These are phyloP conservation scores for Acanthamoeba triangularis DNA, from an alignment of 208 protist genomes.

Conservation along the genomic window DNA sequence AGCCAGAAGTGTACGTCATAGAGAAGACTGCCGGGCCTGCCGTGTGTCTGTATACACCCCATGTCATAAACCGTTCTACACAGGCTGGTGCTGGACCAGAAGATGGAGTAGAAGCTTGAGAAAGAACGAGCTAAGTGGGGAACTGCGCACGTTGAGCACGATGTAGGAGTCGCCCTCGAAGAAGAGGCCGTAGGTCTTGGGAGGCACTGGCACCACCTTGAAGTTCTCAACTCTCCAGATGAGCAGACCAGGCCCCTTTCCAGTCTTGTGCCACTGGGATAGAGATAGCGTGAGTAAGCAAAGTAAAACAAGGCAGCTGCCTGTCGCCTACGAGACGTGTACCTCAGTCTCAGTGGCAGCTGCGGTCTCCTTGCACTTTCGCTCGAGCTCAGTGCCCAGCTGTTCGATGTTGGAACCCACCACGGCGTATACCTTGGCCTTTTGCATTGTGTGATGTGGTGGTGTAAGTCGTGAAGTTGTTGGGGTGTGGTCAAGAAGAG, in stretches of 20 bases:
- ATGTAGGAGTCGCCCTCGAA: constrained; percentile 91
- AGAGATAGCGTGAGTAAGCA: no score
- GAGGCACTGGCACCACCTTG: constrained; percentile 80
- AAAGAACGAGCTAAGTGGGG: neutral
- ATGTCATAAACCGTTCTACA: no score
- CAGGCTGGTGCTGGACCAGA: no score
- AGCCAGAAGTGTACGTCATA: constrained; percentile 77
- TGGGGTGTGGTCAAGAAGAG: no score
- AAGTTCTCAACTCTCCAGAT: constrained; percentile 82
- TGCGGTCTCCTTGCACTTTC: constrained; percentile 50
- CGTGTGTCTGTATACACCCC: constrained; percentile 32
- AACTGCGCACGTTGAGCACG: constrained; percentile 82
- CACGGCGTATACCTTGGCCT: constrained; percentile 50
- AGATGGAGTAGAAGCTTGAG: neutral
- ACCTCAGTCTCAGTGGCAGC: constrained; percentile 37
- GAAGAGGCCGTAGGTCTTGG: constrained; percentile 88
- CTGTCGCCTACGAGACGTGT: no score
- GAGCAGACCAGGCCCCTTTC: neutral
- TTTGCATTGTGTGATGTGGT: constrained; percentile 53
- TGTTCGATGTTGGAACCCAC: constrained; percentile 34
- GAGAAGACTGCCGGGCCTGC: neutral
- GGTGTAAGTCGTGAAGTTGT: no score
- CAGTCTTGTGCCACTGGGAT: constrained; percentile 68
- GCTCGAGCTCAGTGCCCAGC: constrained; percentile 44
- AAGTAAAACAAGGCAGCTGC: no score